These are phyloP conservation scores for Hsuehochloa calcarea DNA, from an alignment of 176 grass and related monocot species.

Conservation along the genomic window DNA sequence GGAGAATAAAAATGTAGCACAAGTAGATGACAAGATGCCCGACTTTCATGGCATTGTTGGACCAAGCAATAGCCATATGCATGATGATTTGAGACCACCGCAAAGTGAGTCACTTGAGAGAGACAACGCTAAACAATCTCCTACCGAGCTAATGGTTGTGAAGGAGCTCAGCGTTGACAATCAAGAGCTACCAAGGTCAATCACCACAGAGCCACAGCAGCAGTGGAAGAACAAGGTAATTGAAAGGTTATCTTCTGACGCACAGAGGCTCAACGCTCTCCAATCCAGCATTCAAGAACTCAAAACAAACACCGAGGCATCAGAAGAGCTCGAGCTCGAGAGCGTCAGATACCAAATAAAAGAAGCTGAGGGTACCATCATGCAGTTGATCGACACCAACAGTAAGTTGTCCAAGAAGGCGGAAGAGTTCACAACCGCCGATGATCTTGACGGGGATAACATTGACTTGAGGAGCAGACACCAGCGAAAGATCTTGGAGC, in stretches of 20 bases:
- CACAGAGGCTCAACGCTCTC: constrained; percentile 63
- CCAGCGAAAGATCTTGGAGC: constrained; percentile 74
- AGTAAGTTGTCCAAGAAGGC: constrained; percentile 80
- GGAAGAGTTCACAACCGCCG: constrained; percentile 41
- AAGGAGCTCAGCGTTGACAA: constrained; percentile 83
- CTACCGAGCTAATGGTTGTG: constrained; percentile 52
- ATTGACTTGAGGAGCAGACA: constrained; percentile 55
- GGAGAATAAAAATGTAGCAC: constrained; percentile 40
- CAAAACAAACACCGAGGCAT: constrained; percentile 52
- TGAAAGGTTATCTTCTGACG: constrained; percentile 67
- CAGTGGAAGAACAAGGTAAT: constrained; percentile 76
- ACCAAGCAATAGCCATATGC: constrained; percentile 39
- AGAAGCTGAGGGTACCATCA: constrained; percentile 71
- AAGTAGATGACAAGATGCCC: constrained; percentile 44
- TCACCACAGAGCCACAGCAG: constrained; percentile 37
- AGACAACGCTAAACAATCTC: constrained; percentile 34
- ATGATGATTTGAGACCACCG: constrained; percentile 39
- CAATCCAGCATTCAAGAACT: constrained; percentile 71
- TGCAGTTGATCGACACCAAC: constrained; percentile 76
- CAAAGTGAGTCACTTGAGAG: constrained; percentile 56
- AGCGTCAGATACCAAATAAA: constrained; percentile 57
- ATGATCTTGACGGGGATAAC: constrained; percentile 46
- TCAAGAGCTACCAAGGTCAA: constrained; percentile 51
- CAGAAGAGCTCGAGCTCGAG: constrained; percentile 61
- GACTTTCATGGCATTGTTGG: constrained; percentile 45